Evolutionary conservation across 2,329 filamentous ascomycete genomes (phyloP).

Genomic region (Aspergillus pseudoviridinutans): DNA sequence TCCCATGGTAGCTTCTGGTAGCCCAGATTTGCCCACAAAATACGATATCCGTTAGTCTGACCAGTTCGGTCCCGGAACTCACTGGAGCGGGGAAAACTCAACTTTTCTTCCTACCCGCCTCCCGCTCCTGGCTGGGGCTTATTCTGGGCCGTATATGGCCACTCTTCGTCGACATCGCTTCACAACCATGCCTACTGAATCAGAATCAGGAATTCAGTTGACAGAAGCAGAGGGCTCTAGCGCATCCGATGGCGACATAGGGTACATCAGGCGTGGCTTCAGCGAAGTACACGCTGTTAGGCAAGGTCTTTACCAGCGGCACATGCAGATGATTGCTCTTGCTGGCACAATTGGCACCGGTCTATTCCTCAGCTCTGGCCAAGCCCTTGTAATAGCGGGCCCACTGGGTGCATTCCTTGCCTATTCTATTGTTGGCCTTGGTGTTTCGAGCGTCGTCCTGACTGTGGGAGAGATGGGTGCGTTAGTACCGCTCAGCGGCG

Average conservation of each 20-base stretch:
- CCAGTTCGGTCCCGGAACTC: too few species aligned
- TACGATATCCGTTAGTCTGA: not conserved
- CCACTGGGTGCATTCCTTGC: slow-evolving; percentile 33
- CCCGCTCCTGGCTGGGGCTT: too few species aligned
- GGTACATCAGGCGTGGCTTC: not conserved
- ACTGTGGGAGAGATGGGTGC: slow-evolving; percentile 36
- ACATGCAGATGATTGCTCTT: slow-evolving; percentile 37
- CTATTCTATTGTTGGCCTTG: slow-evolving; percentile 35
- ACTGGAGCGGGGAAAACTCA: not conserved
- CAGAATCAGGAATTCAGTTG: not conserved
- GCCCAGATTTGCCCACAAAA: not conserved
- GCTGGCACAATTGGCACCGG: slow-evolving; percentile 38
- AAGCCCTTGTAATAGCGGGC: slow-evolving; percentile 28
- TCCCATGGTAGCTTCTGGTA: not conserved
- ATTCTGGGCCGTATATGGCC: not conserved
- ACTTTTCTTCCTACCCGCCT: not conserved
- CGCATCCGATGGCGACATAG: not conserved
- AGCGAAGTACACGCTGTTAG: slow-evolving; percentile 15
- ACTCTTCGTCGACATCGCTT: not conserved
- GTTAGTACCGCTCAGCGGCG: slow-evolving; percentile 36
- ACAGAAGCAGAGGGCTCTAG: not conserved
- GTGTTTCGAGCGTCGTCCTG: slow-evolving; percentile 31
- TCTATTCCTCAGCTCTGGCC: slow-evolving; percentile 34
- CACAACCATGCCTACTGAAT: not conserved
- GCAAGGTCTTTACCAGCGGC: slow-evolving; percentile 29